Base-by-base conservation (phyloP, 2,329 filamentous ascomycete species). In the Macroventuria anomochaeta region DNA sequence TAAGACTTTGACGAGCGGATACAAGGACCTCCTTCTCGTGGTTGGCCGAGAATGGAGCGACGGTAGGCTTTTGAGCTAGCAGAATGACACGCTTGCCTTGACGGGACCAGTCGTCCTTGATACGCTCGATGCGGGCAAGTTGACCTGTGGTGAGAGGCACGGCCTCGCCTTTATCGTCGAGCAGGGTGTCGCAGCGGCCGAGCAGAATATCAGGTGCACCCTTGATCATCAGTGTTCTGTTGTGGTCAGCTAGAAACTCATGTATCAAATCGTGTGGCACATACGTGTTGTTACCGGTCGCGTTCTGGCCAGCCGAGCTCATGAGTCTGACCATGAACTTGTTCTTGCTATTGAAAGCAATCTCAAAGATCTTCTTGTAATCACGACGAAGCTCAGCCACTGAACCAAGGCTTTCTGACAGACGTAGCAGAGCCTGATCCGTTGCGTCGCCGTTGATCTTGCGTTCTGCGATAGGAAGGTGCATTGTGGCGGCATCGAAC, bases 291-390 rank as follows among this genome's bases (percentile, higher is more conserved):
- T 64, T 66, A 29, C 55, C 53, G 4, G 59, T 63, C 39, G 63
- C 68, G 25, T 75, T 68, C 64, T 61, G 69, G 58, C 52, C 61
- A 55, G 51, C 62, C 61, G 67, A 69, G 10, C 78, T 78, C 41
- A 88, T 83, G 0, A 86, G 81, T 28, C 85, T 81, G 48, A 92
- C 83, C 85, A 91, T 92, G 69, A 86, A 92, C 73, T 93, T 93
- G 76, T 91, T 92, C 78, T 90, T 90, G 75, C 87, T 90, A 76
- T 92, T 92, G 72, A 93, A 93, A 0, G 87, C 84, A 23, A 76
- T 69, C 43, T 73, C 70, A 62, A 86, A 91, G 2, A 83, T 81
- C 46, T 83, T 86, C 44, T 82, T 81, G 87, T 88, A 91, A 58
- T 81, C 78, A 12, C 80, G 78, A 7, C 86, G 82, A 5, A 88